phyloP scores from a whole-genome alignment of 2,329 filamentous ascomycete genomes.

The Ploettnerulaceae sp. region DNA sequence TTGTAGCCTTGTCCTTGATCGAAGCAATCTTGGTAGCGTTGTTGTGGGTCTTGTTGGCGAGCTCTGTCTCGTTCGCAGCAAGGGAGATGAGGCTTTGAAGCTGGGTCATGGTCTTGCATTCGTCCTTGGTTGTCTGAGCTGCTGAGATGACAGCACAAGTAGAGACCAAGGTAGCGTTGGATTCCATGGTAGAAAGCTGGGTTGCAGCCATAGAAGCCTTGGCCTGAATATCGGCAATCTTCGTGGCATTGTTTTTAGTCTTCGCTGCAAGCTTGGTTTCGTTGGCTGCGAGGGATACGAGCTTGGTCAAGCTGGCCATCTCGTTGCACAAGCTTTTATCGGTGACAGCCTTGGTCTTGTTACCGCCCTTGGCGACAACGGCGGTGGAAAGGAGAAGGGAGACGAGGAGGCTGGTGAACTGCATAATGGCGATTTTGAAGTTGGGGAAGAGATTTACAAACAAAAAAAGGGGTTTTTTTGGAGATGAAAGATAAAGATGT shows the following conservation, averaged over 20 bases:
- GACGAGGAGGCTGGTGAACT: conserved; percentile 25
- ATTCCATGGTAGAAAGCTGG: conserved; percentile 32
- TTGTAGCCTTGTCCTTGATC: conserved; percentile 34
- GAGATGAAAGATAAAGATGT: conserved; percentile 2
- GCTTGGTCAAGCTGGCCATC: conserved; percentile 31
- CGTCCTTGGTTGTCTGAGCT: too few relatives aligned
- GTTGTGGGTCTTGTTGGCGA: conserved; percentile 34
- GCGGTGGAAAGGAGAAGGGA: conserved; percentile 23
- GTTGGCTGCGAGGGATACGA: conserved; percentile 36
- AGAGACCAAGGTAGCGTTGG: conserved; percentile 37
- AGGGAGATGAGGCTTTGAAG: too few relatives aligned
- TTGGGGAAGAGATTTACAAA: conserved; percentile 6
- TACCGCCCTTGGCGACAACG: conserved; percentile 32
- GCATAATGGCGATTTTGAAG: conserved; percentile 24
- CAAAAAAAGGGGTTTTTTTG: too few relatives aligned
- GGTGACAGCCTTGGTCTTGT: conserved; percentile 28
- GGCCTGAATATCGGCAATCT: conserved; percentile 36
- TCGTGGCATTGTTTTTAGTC: conserved; percentile 37
- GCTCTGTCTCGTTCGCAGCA: conserved; percentile 33
- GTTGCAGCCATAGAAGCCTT: conserved; percentile 34
- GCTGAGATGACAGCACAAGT: conserved; percentile 35
- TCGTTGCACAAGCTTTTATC: conserved; percentile 32
- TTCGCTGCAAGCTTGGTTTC: conserved; percentile 34
- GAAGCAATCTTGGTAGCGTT: conserved; percentile 35
- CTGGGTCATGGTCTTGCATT: too few relatives aligned